Conservation (phyloP, 2,329 filamentous ascomycete species). For the Botrytis fabae region DNA sequence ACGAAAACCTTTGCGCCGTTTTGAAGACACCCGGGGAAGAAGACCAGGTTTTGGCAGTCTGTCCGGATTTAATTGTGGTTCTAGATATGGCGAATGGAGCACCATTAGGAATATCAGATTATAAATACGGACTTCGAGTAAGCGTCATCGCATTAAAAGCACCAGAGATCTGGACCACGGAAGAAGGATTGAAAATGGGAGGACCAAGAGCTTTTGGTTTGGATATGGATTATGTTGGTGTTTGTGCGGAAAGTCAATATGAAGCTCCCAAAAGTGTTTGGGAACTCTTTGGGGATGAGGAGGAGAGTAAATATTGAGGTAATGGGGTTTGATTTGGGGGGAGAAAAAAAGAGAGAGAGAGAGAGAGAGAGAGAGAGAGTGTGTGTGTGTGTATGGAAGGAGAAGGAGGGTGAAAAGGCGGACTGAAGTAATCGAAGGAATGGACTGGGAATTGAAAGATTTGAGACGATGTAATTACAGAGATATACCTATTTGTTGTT, state of each 20-base stretch:
- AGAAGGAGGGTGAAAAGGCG: no score
- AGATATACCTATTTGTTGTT: conserved; percentile 5
- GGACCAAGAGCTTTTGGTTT: conserved; percentile 45
- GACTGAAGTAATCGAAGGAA: neutral
- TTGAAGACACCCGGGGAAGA: conserved; percentile 27
- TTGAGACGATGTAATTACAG: neutral
- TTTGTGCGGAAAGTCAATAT: conserved; percentile 31
- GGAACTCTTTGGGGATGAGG: conserved; percentile 34
- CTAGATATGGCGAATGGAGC: conserved; percentile 50
- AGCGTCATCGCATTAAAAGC: conserved; percentile 52
- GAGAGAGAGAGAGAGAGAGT: no score
- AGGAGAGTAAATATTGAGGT: neutral
- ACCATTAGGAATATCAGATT: conserved; percentile 51
- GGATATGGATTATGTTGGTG: conserved; percentile 34
- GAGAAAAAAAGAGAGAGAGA: no score
- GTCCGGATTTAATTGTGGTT: conserved; percentile 40
- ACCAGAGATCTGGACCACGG: conserved; percentile 51
- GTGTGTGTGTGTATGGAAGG: neutral
- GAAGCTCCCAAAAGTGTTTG: conserved; percentile 37
- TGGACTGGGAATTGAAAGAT: neutral
- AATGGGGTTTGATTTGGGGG: neutral
- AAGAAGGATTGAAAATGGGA: conserved; percentile 44
- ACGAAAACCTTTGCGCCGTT: conserved; percentile 38
- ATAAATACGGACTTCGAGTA: conserved; percentile 53
- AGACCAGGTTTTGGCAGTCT: conserved; percentile 34